These are phyloP conservation scores for Lasiodiplodia hormozganensis DNA, from an alignment of 2,329 filamentous ascomycete species.

Conservation along the genomic window DNA sequence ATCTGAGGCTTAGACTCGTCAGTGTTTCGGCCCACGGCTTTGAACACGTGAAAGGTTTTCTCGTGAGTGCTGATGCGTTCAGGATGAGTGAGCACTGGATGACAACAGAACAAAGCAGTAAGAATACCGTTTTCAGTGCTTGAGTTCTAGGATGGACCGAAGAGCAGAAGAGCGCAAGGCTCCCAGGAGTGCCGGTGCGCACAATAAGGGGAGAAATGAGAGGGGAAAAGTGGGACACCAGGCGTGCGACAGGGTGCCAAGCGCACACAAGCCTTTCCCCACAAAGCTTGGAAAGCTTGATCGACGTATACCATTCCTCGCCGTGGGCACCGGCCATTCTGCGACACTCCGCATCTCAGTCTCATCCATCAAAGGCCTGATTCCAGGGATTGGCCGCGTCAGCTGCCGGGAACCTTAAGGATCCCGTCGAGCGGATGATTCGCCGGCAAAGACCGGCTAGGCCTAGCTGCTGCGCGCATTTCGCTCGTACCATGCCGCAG, in stretches of 20 bases:
- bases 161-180: background rate
- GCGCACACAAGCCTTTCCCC: constrained; percentile 10
- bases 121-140: too few species aligned
- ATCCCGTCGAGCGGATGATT: constrained; percentile 1
- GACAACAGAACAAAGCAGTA: background rate
- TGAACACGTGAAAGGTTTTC: background rate
- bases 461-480: background rate
- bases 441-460: background rate
- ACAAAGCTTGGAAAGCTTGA: constrained; percentile 27
- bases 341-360: background rate
- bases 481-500: constrained; percentile 10
- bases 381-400: constrained; percentile 2
- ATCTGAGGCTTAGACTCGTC: background rate
- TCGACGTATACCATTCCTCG: background rate
- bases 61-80: background rate
- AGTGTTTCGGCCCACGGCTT: background rate
- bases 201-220: constrained; percentile 7
- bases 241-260: constrained; percentile 1
- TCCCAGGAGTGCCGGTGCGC: background rate
- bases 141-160: too few species aligned
- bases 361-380: background rate
- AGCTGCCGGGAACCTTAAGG: background rate
- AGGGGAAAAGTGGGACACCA: constrained; percentile 11
- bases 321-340: background rate
- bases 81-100: background rate